phyloP scores from a whole-genome alignment of 2,329 filamentous ascomycete species.

The Juglanconis sp. region DNA sequence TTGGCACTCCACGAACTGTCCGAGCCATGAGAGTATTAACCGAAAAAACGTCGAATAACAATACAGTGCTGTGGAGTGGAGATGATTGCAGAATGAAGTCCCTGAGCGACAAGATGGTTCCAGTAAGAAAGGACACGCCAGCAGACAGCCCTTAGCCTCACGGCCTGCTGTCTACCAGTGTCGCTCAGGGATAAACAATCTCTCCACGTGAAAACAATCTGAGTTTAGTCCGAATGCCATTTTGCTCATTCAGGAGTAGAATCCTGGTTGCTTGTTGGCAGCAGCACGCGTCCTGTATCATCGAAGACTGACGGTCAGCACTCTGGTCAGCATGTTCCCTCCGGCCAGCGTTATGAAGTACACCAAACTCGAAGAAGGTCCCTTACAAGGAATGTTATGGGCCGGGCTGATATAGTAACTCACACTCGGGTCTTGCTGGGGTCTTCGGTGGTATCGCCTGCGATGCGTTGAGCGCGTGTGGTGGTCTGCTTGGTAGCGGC shows the following conservation, averaged over 20 bases:
- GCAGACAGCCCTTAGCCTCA: slow-evolving; percentile 30
- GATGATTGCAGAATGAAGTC: slow-evolving; percentile 15
- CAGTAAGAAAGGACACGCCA: slow-evolving; percentile 14
- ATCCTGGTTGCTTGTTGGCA: slow-evolving; percentile 42
- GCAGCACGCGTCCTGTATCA: slow-evolving; percentile 54
- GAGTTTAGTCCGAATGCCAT: slow-evolving; percentile 20
- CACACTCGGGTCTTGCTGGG: slow-evolving; percentile 71
- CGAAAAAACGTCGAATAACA: slow-evolving; percentile 20
- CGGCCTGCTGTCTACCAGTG: slow-evolving; percentile 30
- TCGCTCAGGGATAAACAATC: slow-evolving; percentile 21
- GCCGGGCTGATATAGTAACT: slow-evolving; percentile 66
- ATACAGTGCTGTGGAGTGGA: slow-evolving; percentile 19
- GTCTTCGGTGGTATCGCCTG: slow-evolving; percentile 72
- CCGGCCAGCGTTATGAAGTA: slow-evolving; percentile 70
- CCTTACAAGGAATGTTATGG: slow-evolving; percentile 79
- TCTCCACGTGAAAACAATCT: slow-evolving; percentile 22
- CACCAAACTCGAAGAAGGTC: slow-evolving; percentile 84
- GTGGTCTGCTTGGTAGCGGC: slow-evolving; percentile 56
- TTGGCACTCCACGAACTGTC: slow-evolving; percentile 21
- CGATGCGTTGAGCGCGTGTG: slow-evolving; percentile 56
- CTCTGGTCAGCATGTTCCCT: slow-evolving; percentile 71
- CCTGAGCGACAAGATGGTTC: slow-evolving; percentile 20
- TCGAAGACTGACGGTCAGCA: slow-evolving; percentile 81
- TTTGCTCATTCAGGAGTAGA: slow-evolving; percentile 31
- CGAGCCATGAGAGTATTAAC: slow-evolving; percentile 29